phyloP scores from a whole-genome alignment of 2,329 filamentous ascomycete genomes.

The Beauveria caledonica region DNA sequence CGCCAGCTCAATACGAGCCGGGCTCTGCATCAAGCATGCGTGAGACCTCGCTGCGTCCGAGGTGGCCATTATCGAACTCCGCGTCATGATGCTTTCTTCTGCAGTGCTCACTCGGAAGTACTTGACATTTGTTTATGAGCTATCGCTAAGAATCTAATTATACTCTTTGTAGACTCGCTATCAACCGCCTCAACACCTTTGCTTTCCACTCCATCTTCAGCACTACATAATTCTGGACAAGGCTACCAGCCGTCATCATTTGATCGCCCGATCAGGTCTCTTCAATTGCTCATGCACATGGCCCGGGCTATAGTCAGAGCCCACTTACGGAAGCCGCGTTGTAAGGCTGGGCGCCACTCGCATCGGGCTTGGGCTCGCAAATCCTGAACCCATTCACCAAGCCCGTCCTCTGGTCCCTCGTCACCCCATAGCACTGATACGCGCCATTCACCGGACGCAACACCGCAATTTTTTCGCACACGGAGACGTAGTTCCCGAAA shows the following conservation, averaged over 20 bases:
- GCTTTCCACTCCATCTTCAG: not conserved
- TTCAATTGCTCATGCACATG: not conserved
- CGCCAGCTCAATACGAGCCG: not conserved
- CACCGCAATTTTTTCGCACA: constrained; percentile 30
- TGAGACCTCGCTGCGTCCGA: not conserved
- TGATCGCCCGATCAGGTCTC: not conserved
- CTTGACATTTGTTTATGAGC: too few species aligned
- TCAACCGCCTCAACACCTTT: not conserved
- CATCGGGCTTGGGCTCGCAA: not conserved
- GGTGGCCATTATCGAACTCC: not conserved
- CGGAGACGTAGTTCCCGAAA: constrained; percentile 41
- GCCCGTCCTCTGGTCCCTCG: constrained; percentile 29
- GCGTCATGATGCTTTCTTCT: too few species aligned
- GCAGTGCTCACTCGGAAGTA: not conserved
- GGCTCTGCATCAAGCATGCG: not conserved
- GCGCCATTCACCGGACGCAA: constrained; percentile 32
- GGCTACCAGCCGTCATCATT: not conserved
- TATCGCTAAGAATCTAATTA: not conserved
- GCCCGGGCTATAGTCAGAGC: not conserved
- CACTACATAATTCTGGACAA: not conserved
- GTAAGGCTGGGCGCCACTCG: not conserved
- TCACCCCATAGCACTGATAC: constrained; percentile 34
- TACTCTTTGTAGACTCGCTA: not conserved
- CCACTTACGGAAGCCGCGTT: not conserved
- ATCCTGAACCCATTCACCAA: constrained; percentile 27